Evolutionary conservation across 306 rosid genomes (phyloP), one percentile per base, ranked within the genome.

Genomic region (Erythrophleum fordii): DNA sequence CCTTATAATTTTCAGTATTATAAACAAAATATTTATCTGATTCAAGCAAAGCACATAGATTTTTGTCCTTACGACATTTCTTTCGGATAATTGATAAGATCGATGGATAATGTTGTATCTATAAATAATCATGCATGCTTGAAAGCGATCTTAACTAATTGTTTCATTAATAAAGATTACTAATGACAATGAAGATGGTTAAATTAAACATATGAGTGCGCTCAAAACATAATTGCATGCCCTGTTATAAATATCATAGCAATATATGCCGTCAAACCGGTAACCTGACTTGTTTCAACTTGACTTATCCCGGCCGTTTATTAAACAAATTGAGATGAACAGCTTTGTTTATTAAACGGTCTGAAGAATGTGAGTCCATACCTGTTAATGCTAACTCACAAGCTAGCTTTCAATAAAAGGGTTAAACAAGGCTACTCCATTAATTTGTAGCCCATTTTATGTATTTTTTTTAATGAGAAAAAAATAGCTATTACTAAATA

Each of bases 61-160:
- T 78, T 83, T 46, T 65, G 81, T 85, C 80, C 71, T 81, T 77
- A 81, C 85, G 80, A 77, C 81, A 77, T 72, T 73, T 81, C 79
- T 58, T 41, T 3, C 51, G 64, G 80, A 73, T 81, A 77, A 81
- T 81, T 85, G 81, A 81, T 72, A 60, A 67, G 67, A 58, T 22
- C 85, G 67, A 81, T 70, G 66, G 31, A 39, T 9, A 67, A 10
- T 39, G n/a, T 67, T 67, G 72, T 3, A 9, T 23, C 13, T 17
- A 35, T n/a, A 51, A 34, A 41, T 29, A 26, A 64, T 77, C 23
- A 76, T 71, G 70, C 23, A 76, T 71, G 70, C 16, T 25, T 72
- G 83, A 85, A 77, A 73, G 70, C 34, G 78, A 85, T 75, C 29
- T 76, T 77, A 77, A 72, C 35, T 62, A n/a, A 11, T 25, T 66